Evolutionary conservation across 768 basidiomycete genomes (phyloP), one percentile per base, ranked within the genome.

Genomic region (Boletellus ananas): DNA sequence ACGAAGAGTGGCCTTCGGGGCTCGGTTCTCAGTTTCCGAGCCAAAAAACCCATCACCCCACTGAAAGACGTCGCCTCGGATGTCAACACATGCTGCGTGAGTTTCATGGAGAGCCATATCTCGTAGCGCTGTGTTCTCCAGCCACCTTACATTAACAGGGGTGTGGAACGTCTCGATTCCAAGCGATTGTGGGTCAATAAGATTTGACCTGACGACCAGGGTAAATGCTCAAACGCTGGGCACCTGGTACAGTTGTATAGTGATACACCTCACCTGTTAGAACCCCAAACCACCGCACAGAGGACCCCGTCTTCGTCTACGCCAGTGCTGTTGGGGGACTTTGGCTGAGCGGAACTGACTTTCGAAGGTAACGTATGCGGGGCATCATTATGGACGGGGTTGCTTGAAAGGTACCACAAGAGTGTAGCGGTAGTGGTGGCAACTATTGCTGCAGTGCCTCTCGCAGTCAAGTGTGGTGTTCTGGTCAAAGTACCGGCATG

Each of bases 41-140:
- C 73, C 73, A 55, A 75, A 76, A 65, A 83, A 87, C 0, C 78
- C 84, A 36, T 76, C 73, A 0, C 90, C 90, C 90, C 90, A 93
- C 58, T 91, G 88, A 59, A 89, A 87, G 3, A 90, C 83, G 57
- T 94, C 84, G 21, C 90, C 91, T 33, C 79, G 75, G 8, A 80
- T 81, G 60, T 92, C 89, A 17, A 92, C 79, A 54, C 87, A 90
- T 13, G 83, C 89, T 1, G 81, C 87, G 54, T 87, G 81, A 29
- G 69, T 71, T 49, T 78, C 73, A 46, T 90, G 83, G 23, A 92
- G 68, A 12, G 76, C 81, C 34, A 92, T 63, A 59, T 92, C 88
- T 9, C 88, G 80, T 13, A 93, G 72, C 4, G 88, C 87, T 41
- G 84, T 74, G 49, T 79, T 78, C 45, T 83, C 74, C 29, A 93